These are phyloP conservation scores for Sarocladium kiliense DNA, from an alignment of 2,329 filamentous ascomycete genomes.

Conservation along the genomic window DNA sequence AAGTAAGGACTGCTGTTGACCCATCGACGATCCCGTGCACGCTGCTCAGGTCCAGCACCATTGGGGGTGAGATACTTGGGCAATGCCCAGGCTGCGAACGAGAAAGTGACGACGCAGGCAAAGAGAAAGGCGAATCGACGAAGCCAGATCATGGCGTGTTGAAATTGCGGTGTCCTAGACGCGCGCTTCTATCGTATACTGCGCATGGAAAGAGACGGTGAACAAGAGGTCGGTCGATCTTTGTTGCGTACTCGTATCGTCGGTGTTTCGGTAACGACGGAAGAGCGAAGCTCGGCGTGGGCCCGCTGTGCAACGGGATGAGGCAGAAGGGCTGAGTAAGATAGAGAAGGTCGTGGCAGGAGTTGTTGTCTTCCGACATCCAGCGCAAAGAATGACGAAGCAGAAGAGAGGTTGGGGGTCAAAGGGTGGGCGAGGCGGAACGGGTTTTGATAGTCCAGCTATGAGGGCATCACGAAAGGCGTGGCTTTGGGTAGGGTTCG, in stretches of 20 bases:
- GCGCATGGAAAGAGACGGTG: neutral
- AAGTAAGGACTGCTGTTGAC: conserved; percentile 67
- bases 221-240: neutral
- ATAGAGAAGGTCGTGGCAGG: neutral
- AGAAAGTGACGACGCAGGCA: conserved; percentile 35
- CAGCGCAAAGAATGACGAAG: neutral
- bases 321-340: neutral
- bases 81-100: conserved; percentile 45
- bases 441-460: conserved; percentile 18
- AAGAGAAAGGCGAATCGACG: conserved; percentile 36
- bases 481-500: conserved; percentile 9
- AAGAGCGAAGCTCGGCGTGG: conserved; percentile 3
- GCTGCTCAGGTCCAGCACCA: conserved; percentile 56
- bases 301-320: conserved; percentile 2
- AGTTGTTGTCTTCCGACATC: conserved; percentile 8
- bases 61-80: conserved; percentile 57
- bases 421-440: neutral
- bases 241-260: neutral
- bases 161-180: neutral
- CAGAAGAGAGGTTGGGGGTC: neutral
- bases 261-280: conserved; percentile 6
- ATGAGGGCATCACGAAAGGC: conserved; percentile 22
- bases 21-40: conserved; percentile 60
- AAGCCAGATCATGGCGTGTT: conserved; percentile 34
- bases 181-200: neutral